These are phyloP conservation scores for Spathaspora gorwiae DNA, from an alignment of 805 yeast species.

Conservation along the genomic window DNA sequence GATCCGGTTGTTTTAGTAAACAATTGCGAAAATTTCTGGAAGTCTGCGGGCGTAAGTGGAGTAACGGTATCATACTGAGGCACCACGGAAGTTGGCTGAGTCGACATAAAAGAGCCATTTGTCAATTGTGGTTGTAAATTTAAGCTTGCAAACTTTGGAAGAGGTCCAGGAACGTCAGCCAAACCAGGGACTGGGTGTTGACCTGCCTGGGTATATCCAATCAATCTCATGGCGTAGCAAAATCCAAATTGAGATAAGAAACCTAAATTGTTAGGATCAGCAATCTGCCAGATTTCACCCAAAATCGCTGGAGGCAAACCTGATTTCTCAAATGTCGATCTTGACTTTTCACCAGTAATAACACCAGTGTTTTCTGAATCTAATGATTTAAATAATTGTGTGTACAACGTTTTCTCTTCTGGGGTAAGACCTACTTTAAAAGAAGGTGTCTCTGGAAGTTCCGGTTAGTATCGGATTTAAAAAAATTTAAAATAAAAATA, in stretches of 20 bases:
- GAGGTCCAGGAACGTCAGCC: constrained; percentile 56
- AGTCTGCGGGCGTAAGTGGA: constrained; percentile 53
- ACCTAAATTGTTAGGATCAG: constrained; percentile 88
- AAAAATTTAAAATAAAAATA: not conserved
- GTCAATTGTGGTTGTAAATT: constrained; percentile 28
- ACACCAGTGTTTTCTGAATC: constrained; percentile 78
- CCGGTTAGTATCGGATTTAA: constrained; percentile 3
- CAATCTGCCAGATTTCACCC: constrained; percentile 91
- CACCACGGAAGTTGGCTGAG: constrained; percentile 30
- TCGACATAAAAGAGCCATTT: constrained; percentile 36
- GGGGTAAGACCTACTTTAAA: constrained; percentile 51
- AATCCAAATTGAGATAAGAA: constrained; percentile 77
- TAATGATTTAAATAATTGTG: constrained; percentile 70
- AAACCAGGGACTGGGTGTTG: constrained; percentile 47
- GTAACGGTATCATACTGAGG: constrained; percentile 39
- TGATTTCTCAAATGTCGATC: constrained; percentile 77
- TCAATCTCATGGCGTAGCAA: constrained; percentile 79
- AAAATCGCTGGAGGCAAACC: constrained; percentile 73
- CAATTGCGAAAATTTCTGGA: constrained; percentile 60
- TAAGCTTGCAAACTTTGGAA: constrained; percentile 53
- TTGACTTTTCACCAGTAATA: constrained; percentile 83
- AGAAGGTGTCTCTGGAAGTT: constrained; percentile 24
- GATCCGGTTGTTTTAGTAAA: constrained; percentile 65
- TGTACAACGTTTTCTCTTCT: constrained; percentile 72
- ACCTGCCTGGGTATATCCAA: constrained; percentile 83